Base-by-base conservation (phyloP, 2,329 filamentous ascomycete genomes). In the Trichoderma hamatum region DNA sequence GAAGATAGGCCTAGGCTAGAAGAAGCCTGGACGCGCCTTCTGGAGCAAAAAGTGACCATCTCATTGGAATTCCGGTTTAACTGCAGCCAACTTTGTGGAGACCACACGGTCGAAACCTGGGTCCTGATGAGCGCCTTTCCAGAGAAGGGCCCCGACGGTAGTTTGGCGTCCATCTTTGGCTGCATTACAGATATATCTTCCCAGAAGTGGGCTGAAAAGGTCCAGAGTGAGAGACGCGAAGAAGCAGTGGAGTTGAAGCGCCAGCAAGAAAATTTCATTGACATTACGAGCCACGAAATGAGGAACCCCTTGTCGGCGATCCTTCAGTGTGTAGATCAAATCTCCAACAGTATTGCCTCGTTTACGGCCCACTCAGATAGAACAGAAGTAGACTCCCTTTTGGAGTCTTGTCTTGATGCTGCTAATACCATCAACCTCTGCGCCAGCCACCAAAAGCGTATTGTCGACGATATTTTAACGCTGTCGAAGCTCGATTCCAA, bases 141-240 rank as follows among this genome's bases (percentile, higher is more conserved):
- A 0, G 91, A 94, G 73, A 90, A 86, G 74, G 85, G 90, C 70
- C 80, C 83, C 1, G 81, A 87, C 32, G 91, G 90, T 3, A 81
- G 82, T 32, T 83, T 94, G 63, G 92, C 92, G 80, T 88, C 89
- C 71, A 90, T 94, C 3, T 94, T 94, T 73, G 92, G 91, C 64
- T 92, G 89, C 75, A 90, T 96, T 63, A 95, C 92, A 0, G 92
- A 96, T 75, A 96, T 97, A 72, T 93, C 91, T 21, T 88, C 91
- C 66, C 92, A 96, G 76, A 97, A 96, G 77, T 90, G 90, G 84
- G 92, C 93, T 1, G 93, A 96, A 78, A 89, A 90, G 58, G 88
- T 93, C 39, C 92, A 96, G 78, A 92, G 87, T 74, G 86, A 89
- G 55, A 89, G 92, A 69, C 90, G 92, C 75, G 88, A 94, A 74